Evolutionary conservation across 1,284 basidiomycete species (phyloP), one percentile per base, ranked within the genome.

Genomic region (Austroboletus rostrupii): DNA sequence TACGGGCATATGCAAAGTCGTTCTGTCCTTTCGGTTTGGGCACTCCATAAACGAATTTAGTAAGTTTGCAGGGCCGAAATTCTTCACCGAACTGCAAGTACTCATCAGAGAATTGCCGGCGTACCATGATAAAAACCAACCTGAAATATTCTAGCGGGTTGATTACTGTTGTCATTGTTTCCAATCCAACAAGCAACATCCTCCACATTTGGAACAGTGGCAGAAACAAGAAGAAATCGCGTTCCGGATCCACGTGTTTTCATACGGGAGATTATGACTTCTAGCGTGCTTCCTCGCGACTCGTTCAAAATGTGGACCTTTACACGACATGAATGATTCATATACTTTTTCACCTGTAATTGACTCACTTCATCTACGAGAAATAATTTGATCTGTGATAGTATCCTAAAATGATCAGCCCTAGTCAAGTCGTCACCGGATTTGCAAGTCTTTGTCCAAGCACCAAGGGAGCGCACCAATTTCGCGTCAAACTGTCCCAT

Each of bases 221-320:
- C 96, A 0, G 93, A 96, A 26, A 97, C 82, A 7, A 96, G 81
- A 26, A 97, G 72, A 62, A 97, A 92, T 6, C 95, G 83, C 19
- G 91, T 82, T 1, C 72, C 69, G 2, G 74, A 72, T n/a, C 81
- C 83, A 5, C 81, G 80, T 3, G 81, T 71, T 67, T 88, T 92
- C 90, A 97, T 96, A n/a, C 96, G 83, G 2, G 92, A 89, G 28
- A 97, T 78, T 8, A 97, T 81, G 5, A 97, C 95, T 70, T 99
- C 96, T 4, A 99, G 76, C 4, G 91, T 92, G 50, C 92, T 90
- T 19, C 95, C 94, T 36, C 93, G 80, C 17, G 78, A 74, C 68
- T 98, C 96, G 47, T 92, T 89, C 11, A 99, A 78, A 43, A 95
- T 87, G 66, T 99, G 96, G 3, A 97, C 90, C 91, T 94, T 54